Evolutionary conservation across 2,329 filamentous ascomycete genomes (phyloP).

Genomic region (Amauroascus niger): DNA sequence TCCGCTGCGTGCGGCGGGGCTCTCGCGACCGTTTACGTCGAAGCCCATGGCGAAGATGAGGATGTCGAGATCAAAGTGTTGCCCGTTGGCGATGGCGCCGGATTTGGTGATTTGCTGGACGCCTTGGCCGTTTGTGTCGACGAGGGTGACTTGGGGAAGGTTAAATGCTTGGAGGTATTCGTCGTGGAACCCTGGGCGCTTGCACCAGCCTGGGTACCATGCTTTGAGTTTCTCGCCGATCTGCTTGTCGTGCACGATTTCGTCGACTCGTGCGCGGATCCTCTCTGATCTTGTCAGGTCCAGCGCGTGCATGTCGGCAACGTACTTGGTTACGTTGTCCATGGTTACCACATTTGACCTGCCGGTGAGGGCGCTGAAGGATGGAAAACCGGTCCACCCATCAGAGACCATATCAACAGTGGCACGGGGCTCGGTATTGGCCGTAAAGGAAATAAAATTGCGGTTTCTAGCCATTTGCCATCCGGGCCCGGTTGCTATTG

Average conservation of each 20-base stretch:
- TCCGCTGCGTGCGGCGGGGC: conserved; percentile 16
- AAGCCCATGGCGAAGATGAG: conserved; percentile 43
- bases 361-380: conserved; percentile 8
- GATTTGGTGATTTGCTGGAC: conserved; percentile 48
- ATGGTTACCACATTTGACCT: conserved; percentile 34
- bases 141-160: conserved; percentile 45
- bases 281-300: not conserved
- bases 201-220: conserved; percentile 55
- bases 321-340: conserved; percentile 23
- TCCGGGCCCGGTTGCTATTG: conserved; percentile 12
- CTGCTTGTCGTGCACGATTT: conserved; percentile 42
- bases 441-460: conserved; percentile 26
- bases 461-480: conserved; percentile 23
- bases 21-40: conserved; percentile 12
- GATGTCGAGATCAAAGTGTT: conserved; percentile 42
- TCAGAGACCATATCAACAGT: conserved; percentile 3
- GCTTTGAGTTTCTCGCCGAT: conserved; percentile 45
- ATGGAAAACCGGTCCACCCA: not conserved
- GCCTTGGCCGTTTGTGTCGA: conserved; percentile 52
- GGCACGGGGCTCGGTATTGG: conserved; percentile 18
- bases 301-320: conserved; percentile 2
- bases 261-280: conserved; percentile 39
- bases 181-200: conserved; percentile 54
- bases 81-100: conserved; percentile 41
- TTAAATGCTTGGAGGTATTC: conserved; percentile 43